Evolutionary conservation across 2,329 filamentous ascomycete species (phyloP), one percentile per base, ranked within the genome.

Genomic region (Coleophoma eucalyptorum): DNA sequence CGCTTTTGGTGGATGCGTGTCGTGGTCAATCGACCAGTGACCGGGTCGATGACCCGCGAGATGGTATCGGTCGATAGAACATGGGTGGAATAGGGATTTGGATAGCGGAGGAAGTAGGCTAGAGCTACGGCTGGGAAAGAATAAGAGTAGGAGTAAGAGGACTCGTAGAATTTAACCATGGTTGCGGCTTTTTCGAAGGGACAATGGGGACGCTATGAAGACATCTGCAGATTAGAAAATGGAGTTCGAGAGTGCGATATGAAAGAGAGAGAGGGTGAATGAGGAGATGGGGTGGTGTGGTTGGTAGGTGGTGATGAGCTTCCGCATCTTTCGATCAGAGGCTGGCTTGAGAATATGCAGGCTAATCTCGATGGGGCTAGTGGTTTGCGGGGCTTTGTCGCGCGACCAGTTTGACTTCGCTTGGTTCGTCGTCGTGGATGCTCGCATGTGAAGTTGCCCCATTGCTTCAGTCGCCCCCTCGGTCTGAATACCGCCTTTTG

Each of bases 71-170:
- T 91, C 65, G 87, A 90, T 61, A 91, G 75, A 48, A 94, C 89
- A 72, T 94, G 89, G 56, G 81, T 84, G 58, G 85, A 86, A 73
- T 93, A 92, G 6, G 89, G 89, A 65, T 93, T 94, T 53, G 88
- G 90, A 72, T 94, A 94, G 58, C 89, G 88, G 46, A 94, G 85
- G 72, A 93, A 94, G 78, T 90, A 94, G 72, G 89, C 89, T 68
- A 94, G 85, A 45, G 89, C 90, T 55, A 94, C 89, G 67, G 89
- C 89, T 55, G 88, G 84, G 73, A 93, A 93, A 45, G 87, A 86
- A 70, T 93, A 90, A 58, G 84, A 79, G 77, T 92, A 91, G 63
- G 79, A 81, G 68, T 89, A 86, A 70, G 80, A 83, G 61, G 81
- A 84, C 49, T 66, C 64, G 59, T 63, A 67, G 57, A 66, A 67